Evolutionary conservation across 345 rosid genomes (phyloP).

Genomic region (Durio zibethinus): DNA sequence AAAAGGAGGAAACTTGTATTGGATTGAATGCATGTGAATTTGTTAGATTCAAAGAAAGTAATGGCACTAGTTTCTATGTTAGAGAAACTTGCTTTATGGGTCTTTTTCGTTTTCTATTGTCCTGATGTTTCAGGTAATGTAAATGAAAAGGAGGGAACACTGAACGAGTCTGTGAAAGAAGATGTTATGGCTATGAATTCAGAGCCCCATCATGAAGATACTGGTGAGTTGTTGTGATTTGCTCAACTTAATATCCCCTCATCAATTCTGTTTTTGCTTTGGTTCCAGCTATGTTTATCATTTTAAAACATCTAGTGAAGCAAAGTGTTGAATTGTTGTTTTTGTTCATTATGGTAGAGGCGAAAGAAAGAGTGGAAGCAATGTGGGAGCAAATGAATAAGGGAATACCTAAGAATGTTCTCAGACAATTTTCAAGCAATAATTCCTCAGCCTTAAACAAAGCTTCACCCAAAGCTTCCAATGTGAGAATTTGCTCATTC

Average conservation of each 20-base stretch:
- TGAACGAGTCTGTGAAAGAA: conserved; percentile 29
- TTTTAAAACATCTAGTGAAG: background rate
- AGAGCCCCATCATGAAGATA: conserved; percentile 23
- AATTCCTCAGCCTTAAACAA: conserved; percentile 22
- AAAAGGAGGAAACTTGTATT: background rate
- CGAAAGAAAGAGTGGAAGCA: conserved; percentile 42
- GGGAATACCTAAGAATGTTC: conserved; percentile 35
- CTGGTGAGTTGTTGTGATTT: conserved; percentile 25
- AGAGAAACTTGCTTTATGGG: background rate
- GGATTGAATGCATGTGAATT: background rate
- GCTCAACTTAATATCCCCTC: background rate
- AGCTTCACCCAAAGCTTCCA: conserved; percentile 28
- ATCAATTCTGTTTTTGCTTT: background rate
- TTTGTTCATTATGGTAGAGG: conserved; percentile 21
- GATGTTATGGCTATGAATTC: conserved; percentile 22
- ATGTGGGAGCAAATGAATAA: conserved; percentile 70
- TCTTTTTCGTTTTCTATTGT: background rate
- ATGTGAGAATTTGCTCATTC: conserved; percentile 38
- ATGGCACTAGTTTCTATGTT: background rate
- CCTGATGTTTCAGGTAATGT: conserved; percentile 24
- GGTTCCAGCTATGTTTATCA: background rate
- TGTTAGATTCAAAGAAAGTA: background rate
- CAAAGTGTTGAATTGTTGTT: background rate
- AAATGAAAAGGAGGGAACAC: conserved; percentile 27
- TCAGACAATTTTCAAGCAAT: conserved; percentile 31